These are phyloP conservation scores for Chrysochromulina tobinii DNA, from an alignment of 78 protist genomes.

Conservation along the genomic window DNA sequence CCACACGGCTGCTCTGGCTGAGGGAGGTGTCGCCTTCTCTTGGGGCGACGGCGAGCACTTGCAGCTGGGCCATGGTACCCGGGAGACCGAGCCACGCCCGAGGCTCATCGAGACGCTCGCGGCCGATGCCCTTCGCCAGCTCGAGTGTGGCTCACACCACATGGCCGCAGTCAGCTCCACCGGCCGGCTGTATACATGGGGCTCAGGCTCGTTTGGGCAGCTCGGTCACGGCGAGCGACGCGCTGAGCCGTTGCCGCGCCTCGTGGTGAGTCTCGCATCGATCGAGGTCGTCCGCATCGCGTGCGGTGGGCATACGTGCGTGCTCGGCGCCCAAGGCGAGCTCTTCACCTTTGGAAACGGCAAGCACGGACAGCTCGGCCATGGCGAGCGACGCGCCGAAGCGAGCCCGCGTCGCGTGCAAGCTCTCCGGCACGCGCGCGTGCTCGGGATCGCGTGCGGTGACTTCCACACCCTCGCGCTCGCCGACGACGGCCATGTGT, in stretches of 20 bases:
- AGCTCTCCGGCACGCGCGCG: background rate
- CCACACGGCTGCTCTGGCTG: background rate
- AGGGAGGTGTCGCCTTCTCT: background rate
- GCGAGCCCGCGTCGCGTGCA: background rate
- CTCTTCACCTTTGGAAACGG: slow-evolving; percentile 5
- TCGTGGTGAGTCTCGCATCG: background rate
- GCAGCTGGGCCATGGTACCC: background rate
- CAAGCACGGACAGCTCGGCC: background rate
- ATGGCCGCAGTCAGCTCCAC: background rate
- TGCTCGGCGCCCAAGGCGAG: background rate
- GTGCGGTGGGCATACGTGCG: slow-evolving; percentile 6
- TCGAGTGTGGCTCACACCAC: background rate
- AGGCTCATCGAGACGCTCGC: background rate
- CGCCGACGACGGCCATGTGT: background rate
- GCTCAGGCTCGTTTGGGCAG: background rate
- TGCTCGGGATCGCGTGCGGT: slow-evolving; percentile 21
- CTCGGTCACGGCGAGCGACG: background rate
- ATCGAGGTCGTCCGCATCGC: background rate
- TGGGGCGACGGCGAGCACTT: background rate
- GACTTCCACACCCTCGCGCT: slow-evolving; percentile 7
- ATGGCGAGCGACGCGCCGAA: background rate
- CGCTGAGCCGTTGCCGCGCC: background rate
- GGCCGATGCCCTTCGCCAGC: background rate
- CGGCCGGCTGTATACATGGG: background rate
- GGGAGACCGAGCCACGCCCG: background rate